Percentiles rank a stretch among this genome's conserved stretches.
Evolutionary conservation across 345 rosid genomes (phyloP).

Genomic region (Crucihimalaya himalaica): DNA sequence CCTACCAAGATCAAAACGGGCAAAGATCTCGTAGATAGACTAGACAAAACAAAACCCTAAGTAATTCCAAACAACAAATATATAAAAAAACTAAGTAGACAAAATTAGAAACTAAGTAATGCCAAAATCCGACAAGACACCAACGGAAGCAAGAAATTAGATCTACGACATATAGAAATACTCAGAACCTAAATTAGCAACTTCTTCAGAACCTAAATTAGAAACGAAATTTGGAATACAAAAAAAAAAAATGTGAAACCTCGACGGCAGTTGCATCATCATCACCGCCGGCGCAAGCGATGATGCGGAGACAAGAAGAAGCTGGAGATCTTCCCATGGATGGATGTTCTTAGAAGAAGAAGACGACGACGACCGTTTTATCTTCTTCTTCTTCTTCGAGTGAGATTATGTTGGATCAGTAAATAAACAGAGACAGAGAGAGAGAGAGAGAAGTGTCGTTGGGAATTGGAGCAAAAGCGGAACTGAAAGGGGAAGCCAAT

Average conservation of each 20-base stretch:
- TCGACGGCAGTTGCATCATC: conserved; percentile 45
- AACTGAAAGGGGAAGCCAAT: conserved; percentile 21
- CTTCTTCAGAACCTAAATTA: background rate
- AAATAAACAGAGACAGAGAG: background rate
- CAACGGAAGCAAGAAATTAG: conserved; percentile 1
- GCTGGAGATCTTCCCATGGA: conserved; percentile 72
- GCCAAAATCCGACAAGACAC: conserved; percentile 27
- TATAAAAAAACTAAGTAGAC: conserved; percentile 11
- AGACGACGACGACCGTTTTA: conserved; percentile 25
- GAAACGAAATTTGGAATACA: too few relatives aligned
- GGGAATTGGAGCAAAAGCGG: conserved; percentile 42
- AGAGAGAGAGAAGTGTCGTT: conserved; percentile 23
- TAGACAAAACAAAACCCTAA: background rate
- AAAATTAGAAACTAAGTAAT: conserved; percentile 5
- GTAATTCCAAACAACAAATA: background rate
- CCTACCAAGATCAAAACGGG: conserved; percentile 1
- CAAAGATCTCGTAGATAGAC: background rate
- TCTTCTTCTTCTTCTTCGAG: conserved; percentile 22
- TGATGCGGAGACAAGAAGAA: conserved; percentile 74
- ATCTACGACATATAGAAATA: background rate
- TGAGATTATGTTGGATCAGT: conserved; percentile 25
- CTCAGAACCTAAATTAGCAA: conserved; percentile 33
- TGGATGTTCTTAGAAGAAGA: conserved; percentile 3
- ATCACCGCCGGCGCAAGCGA: conserved; percentile 67
- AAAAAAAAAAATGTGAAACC: conserved; percentile 16